These are phyloP conservation scores for Paramyrothecium sp. DNA, from an alignment of 2,329 filamentous ascomycete species.

Conservation along the genomic window DNA sequence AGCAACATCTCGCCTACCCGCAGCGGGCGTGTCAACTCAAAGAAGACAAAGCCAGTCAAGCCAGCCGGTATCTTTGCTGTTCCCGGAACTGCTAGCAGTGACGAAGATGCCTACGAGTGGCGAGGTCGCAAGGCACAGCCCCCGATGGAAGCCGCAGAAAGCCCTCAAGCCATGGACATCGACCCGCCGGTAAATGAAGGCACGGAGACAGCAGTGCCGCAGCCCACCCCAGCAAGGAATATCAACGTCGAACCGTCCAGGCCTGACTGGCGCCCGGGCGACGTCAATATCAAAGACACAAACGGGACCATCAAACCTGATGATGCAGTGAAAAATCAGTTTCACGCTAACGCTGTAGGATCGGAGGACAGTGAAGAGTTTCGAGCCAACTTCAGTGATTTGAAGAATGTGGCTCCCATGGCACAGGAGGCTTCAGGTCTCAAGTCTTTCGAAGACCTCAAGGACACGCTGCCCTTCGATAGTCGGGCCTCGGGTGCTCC, in stretches of 20 bases:
- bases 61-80: constrained; percentile 43
- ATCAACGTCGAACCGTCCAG: constrained; percentile 59
- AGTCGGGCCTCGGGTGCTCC: constrained; percentile 46
- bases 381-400: constrained; percentile 50
- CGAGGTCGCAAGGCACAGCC: constrained; percentile 29
- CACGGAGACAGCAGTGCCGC: constrained; percentile 13
- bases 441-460: constrained; percentile 53
- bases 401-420: constrained; percentile 57
- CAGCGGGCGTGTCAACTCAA: constrained; percentile 44
- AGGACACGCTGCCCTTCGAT: constrained; percentile 56
- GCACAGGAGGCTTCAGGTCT: constrained; percentile 46
- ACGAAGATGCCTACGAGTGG: constrained; percentile 36
- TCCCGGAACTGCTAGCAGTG: constrained; percentile 46
- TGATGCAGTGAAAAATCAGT: constrained; percentile 16
- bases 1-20: constrained; percentile 45
- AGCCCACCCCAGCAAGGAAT: constrained; percentile 38
- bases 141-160: constrained; percentile 31
- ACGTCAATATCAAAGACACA: constrained; percentile 25
- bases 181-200: constrained; percentile 46
- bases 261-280: constrained; percentile 57
- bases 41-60: constrained; percentile 60
- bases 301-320: constrained; percentile 17
- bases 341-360: constrained; percentile 38
- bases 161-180: constrained; percentile 65
- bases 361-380: constrained; percentile 58